Evolutionary conservation across 2,329 filamentous ascomycete species (phyloP).

Genomic region (Exophiala bonariae): DNA sequence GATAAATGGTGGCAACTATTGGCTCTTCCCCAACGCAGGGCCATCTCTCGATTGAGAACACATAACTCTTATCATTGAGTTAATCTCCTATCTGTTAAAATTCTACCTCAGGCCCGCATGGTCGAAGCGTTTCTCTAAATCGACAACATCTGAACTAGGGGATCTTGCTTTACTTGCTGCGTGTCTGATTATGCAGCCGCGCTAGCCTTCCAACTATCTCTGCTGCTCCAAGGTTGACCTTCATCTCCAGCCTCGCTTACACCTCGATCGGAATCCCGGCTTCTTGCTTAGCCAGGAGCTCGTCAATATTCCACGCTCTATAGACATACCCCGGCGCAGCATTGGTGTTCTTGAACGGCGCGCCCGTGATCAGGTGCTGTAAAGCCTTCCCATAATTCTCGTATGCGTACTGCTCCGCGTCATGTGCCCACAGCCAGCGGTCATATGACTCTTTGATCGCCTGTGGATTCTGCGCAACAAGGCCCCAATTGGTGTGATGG

Average conservation of each 20-base stretch:
- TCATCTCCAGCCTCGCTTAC: neutral
- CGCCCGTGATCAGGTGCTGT: slow-evolving; percentile 31
- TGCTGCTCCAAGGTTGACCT: neutral
- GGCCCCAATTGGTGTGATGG: slow-evolving; percentile 1
- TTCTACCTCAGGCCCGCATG: neutral
- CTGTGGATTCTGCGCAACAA: slow-evolving; percentile 1
- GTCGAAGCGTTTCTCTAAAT: neutral
- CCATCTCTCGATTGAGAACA: neutral
- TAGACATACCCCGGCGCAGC: slow-evolving; percentile 45
- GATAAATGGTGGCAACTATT: neutral
- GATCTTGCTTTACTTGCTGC: neutral
- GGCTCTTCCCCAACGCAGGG: neutral
- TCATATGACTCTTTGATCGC: neutral
- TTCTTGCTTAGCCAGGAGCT: neutral
- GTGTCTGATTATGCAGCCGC: neutral
- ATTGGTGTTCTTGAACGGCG: slow-evolving; percentile 46
- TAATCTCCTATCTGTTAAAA: neutral
- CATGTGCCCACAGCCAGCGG: slow-evolving; percentile 5
- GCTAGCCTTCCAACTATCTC: neutral
- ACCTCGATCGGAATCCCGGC: neutral
- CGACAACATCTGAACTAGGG: neutral
- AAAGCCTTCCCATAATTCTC: slow-evolving; percentile 5
- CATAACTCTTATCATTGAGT: neutral
- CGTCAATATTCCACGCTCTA: slow-evolving; percentile 42
- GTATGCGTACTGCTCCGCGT: slow-evolving; percentile 8